Evolutionary conservation across 2,329 filamentous ascomycete genomes (phyloP), one percentile per base, ranked within the genome.

Genomic region (Blumeria graminis): DNA sequence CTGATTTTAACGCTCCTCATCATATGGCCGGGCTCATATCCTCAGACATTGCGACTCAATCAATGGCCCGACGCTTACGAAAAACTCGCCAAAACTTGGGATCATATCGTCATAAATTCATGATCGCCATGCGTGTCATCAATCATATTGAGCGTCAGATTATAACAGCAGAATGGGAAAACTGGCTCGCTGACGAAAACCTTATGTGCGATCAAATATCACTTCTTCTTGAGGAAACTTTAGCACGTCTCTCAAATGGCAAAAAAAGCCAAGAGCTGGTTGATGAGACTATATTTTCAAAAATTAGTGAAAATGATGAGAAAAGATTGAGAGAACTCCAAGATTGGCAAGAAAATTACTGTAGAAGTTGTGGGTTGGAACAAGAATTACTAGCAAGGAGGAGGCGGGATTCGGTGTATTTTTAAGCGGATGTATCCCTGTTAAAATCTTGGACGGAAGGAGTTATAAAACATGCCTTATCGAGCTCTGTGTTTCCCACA

Each of bases 91-190:
- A 94, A 68, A 78, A 82, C 28, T 77, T 98, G 0, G 90, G 85
- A 0, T 73, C 78, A 1, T 92, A 95, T 67, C 77, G 92, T 2
- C 87, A 98, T 67, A 88, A 96, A 65, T 73, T 98, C 18, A 71
- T 96, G 1, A 89, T 98, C 5, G 88, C 89, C 5, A 80, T 96
- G 72, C 80, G 89, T 4, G 78, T 95, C 1, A 82, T 96, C 59
- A 95, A 96, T 69, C 82, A 77, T 57, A 80, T 96, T 33, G 92
- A 96, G 72, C 76, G 77, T 58, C 88, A 95, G 68, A 82, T 94
- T 67, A 69, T 96, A 56, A 77, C 80, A 64, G 83, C 84, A 0
- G 90, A 95, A 68, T 98, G 88, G 82, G 89, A 94, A 70, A 85
- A 86, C 60, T 98, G 90, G 89, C 75, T 96, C 34, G 69, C 77